Percentiles rank a stretch among this genome's conserved stretches.
These are phyloP conservation scores for Dendrostoma leiphaemia DNA, from an alignment of 2,329 filamentous ascomycete species.

Conservation along the genomic window DNA sequence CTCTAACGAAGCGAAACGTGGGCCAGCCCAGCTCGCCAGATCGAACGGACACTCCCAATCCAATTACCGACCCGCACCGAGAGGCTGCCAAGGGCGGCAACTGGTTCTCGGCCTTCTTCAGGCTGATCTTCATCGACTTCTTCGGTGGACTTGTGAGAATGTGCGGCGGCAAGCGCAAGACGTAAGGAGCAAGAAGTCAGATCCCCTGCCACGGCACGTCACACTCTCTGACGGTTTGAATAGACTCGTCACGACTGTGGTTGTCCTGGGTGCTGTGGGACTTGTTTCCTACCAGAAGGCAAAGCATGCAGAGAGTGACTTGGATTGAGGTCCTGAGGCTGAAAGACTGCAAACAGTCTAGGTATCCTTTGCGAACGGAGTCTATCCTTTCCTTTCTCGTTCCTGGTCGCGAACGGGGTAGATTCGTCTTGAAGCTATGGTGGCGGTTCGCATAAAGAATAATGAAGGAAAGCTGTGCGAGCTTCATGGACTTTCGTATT, in stretches of 20 bases:
- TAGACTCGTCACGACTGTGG: slow-evolving; percentile 18
- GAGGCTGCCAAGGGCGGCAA: slow-evolving; percentile 19
- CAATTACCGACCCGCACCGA: slow-evolving; percentile 11
- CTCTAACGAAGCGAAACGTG: slow-evolving; percentile 15
- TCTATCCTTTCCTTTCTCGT: no score
- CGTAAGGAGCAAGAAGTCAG: slow-evolving; percentile 16
- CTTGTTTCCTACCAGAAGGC: slow-evolving; percentile 8
- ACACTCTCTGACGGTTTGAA: slow-evolving; percentile 17
- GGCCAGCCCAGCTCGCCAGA: slow-evolving; percentile 5
- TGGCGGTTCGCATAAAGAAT: neutral
- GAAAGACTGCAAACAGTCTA: no score
- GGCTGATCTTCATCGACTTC: slow-evolving; percentile 20
- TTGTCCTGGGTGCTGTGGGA: slow-evolving; percentile 15
- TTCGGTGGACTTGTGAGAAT: slow-evolving; percentile 19
- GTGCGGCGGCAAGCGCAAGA: slow-evolving; percentile 16
- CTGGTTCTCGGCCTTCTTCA: slow-evolving; percentile 21
- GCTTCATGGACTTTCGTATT: neutral
- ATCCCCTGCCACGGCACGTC: slow-evolving; percentile 10
- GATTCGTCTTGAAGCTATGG: neutral
- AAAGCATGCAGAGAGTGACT: neutral
- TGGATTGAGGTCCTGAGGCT: neutral
- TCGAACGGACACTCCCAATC: slow-evolving; percentile 10
- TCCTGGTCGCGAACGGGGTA: neutral
- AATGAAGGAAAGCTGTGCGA: neutral
- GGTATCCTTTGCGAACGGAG: no score